phyloP scores from a whole-genome alignment of 2,329 filamentous ascomycete genomes.

The Sarocladium brachiariae region DNA sequence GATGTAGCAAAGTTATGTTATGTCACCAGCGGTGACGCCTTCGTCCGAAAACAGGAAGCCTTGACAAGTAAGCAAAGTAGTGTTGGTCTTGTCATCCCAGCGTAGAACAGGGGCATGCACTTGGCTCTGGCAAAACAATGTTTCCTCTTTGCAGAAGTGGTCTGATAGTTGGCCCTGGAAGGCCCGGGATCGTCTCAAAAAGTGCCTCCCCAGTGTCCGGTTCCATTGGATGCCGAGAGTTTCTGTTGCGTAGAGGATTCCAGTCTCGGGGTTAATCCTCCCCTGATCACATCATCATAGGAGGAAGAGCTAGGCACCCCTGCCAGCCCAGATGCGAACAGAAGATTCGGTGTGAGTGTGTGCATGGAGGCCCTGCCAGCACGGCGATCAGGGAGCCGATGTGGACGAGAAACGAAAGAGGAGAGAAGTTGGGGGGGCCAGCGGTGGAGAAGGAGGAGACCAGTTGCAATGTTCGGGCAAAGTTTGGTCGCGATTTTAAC shows the following conservation, averaged over 20 bases:
- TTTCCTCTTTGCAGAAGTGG: constrained; percentile 7
- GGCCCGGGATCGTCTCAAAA: constrained; percentile 6
- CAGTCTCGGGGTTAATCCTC: background rate
- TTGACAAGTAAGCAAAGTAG: background rate
- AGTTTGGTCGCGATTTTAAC: background rate
- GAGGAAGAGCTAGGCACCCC: background rate
- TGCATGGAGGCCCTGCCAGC: constrained; percentile 4
- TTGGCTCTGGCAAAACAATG: constrained; percentile 4
- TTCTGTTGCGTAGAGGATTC: background rate
- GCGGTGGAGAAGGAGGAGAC: background rate
- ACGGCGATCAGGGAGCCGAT: constrained; percentile 6
- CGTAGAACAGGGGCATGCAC: background rate
- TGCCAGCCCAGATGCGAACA: background rate
- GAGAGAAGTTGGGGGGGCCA: background rate
- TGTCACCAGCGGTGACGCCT: background rate
- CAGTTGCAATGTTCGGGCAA: background rate
- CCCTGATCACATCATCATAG: constrained; percentile 5
- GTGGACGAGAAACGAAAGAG: constrained; percentile 6
- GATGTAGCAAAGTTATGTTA: background rate
- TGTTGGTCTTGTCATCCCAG: background rate
- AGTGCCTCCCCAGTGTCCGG: background rate
- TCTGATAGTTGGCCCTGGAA: background rate
- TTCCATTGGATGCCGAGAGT: constrained; percentile 8
- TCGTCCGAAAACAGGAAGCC: background rate
- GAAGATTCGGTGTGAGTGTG: background rate